Conservation (phyloP, 257 asterid genomes). For the Petrea volubilis region DNA sequence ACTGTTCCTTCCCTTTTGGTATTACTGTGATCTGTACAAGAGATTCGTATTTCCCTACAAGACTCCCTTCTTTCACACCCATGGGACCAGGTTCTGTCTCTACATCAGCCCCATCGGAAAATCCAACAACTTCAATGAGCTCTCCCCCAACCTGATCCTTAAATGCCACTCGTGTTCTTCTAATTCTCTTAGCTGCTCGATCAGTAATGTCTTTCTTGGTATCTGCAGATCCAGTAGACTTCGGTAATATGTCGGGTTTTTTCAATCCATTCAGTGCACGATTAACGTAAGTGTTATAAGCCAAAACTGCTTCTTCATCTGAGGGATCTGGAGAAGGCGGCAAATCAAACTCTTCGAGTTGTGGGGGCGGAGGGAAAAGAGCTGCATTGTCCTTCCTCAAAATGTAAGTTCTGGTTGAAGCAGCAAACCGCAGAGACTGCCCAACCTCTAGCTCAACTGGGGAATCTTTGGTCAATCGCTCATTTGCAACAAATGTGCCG, state of each 20-base stretch:
- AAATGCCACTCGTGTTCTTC: conserved; percentile 61
- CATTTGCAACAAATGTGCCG: conserved; percentile 84
- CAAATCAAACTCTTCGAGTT: conserved; percentile 47
- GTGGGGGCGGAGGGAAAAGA: conserved; percentile 62
- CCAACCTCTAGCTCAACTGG: conserved; percentile 80
- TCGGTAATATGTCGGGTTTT: conserved; percentile 28
- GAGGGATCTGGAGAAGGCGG: conserved; percentile 75
- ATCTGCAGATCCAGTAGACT: conserved; percentile 24
- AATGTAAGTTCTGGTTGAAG: conserved; percentile 81
- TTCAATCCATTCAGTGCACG: conserved; percentile 48
- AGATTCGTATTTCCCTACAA: conserved; percentile 79
- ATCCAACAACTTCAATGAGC: conserved; percentile 69
- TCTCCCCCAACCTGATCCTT: conserved; percentile 77
- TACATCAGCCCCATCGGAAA: conserved; percentile 75
- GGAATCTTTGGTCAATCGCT: conserved; percentile 67
- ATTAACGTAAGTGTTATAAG: conserved; percentile 69
- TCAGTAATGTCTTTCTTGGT: conserved; percentile 34
- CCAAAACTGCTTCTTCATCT: conserved; percentile 74
- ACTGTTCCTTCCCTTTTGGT: conserved; percentile 68
- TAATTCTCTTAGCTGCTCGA: conserved; percentile 62
- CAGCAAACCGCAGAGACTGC: conserved; percentile 78
- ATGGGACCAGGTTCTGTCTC: conserved; percentile 84
- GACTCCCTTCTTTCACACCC: conserved; percentile 89
- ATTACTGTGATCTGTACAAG: conserved; percentile 67
- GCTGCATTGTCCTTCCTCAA: conserved; percentile 63